phyloP scores from a whole-genome alignment of 352 stramenopile genomes.

The Discostella stelligera region DNA sequence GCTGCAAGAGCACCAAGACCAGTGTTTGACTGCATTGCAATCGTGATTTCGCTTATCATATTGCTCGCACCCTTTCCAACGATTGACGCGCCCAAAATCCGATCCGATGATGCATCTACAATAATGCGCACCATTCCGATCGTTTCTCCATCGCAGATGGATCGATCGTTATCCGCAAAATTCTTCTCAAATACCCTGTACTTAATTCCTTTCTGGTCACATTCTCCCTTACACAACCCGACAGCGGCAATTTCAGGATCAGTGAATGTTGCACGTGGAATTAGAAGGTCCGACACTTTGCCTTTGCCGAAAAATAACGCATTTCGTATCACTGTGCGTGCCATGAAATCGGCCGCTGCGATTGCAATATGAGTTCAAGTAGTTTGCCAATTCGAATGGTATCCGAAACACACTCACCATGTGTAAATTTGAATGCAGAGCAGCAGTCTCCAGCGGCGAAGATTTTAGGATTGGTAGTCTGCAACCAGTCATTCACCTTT shows the following conservation, averaged over 20 bases:
- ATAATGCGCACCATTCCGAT: conserved; percentile 81
- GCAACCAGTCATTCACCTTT: conserved; percentile 78
- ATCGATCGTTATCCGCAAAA: conserved; percentile 79
- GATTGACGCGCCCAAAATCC: conserved; percentile 82
- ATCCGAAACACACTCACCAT: conserved; percentile 25
- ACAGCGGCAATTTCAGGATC: conserved; percentile 83
- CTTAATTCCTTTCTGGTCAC: conserved; percentile 65
- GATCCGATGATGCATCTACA: conserved; percentile 74
- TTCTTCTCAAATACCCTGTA: conserved; percentile 75
- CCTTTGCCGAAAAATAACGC: conserved; percentile 80
- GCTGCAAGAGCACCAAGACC: conserved; percentile 63
- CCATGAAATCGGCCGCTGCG: conserved; percentile 78
- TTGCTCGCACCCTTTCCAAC: conserved; percentile 80
- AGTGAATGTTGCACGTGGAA: conserved; percentile 84
- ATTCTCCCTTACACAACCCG: conserved; percentile 78
- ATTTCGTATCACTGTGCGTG: conserved; percentile 80
- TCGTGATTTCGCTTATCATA: conserved; percentile 83
- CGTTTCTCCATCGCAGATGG: conserved; percentile 78
- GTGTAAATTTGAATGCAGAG: conserved; percentile 83
- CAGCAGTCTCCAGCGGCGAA: conserved; percentile 82
- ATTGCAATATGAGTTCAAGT: background rate
- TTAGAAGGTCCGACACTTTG: conserved; percentile 74
- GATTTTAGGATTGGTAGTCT: conserved; percentile 78
- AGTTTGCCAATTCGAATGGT: background rate
- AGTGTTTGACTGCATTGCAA: conserved; percentile 81